Conservation (phyloP, 805 yeast genomes). For the Wickerhamiella shivajii region DNA sequence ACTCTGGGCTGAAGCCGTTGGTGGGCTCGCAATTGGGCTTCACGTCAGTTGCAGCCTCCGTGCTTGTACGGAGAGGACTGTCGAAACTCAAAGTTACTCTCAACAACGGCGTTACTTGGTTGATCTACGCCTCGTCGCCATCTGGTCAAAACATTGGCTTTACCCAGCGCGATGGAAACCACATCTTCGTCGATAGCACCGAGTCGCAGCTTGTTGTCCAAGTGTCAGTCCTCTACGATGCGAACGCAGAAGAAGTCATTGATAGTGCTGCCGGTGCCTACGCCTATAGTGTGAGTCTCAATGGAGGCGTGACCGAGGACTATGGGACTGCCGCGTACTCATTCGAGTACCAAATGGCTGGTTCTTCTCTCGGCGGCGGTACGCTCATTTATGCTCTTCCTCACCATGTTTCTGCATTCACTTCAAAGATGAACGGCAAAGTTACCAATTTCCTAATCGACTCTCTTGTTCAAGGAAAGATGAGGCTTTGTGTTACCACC, state of each 20-base stretch:
- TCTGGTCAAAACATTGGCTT: conserved; percentile 26
- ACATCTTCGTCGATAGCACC: conserved; percentile 34
- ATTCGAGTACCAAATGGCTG: conserved; percentile 36
- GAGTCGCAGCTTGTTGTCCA: conserved; percentile 18
- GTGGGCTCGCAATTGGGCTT: conserved; percentile 36
- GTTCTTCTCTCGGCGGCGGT: conserved; percentile 32
- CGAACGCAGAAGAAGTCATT: conserved; percentile 28
- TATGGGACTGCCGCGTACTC: conserved; percentile 31
- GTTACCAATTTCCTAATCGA: conserved; percentile 26
- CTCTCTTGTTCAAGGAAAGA: conserved; percentile 35
- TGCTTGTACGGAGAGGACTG: conserved; percentile 18
- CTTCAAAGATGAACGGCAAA: conserved; percentile 23
- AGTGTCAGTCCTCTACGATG: conserved; percentile 27
- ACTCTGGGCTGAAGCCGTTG: conserved; percentile 35
- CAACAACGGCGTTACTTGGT: conserved; percentile 33
- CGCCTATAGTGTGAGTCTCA: conserved; percentile 34
- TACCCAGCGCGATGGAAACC: conserved; percentile 26
- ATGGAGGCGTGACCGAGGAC: conserved; percentile 32
- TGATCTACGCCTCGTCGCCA: conserved; percentile 31
- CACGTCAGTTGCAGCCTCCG: conserved; percentile 25
- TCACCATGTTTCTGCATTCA: conserved; percentile 42
- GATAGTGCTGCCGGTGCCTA: conserved; percentile 62
- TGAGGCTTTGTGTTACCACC: conserved; percentile 26
- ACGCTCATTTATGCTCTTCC: conserved; percentile 50
- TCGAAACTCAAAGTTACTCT: conserved; percentile 29